Evolutionary conservation across 768 basidiomycete species (phyloP), one percentile per base, ranked within the genome.

Genomic region (Auricularia cornea): DNA sequence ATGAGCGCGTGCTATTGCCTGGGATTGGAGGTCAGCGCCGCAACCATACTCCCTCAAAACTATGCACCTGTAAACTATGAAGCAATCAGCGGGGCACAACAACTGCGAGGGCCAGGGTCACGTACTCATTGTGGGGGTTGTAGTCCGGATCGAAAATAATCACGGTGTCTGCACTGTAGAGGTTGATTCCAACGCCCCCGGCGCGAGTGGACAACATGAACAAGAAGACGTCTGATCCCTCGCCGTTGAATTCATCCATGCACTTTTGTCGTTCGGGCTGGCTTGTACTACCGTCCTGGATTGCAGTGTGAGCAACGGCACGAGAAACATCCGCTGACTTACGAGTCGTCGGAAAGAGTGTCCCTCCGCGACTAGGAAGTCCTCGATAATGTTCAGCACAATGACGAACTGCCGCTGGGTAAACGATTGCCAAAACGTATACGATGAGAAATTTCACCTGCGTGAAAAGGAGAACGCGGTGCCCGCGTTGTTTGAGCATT

Each of bases 101-200:
- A n/a, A n/a, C n/a, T n/a, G n/a, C n/a, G n/a, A n/a, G n/a, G n/a
- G n/a, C n/a, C n/a, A n/a, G n/a, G n/a, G n/a, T n/a, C 59, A 73
- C 81, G 30, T 57, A 88, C 89, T 57, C 54, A 81, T 90, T 90
- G 75, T 97, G 94, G n/a, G 96, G 96, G 70, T 99, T 99, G 74
- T 94, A 99, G 77, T 99, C 97, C 0, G 94, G 94, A 71, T 99
- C 96, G 68, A 88, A 92, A 62, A 94, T 87, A 52, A 94, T 89
- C 31, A 95, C 94, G 0, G 94, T 96, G 72, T 98, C 96, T 23
- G 96, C 95, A 8, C 87, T 90, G 78, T 89, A 83, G 32, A 93
- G 83, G 72, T 98, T 98, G 48, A 79, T 90, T 60, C 92, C 92
- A 61, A 93, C 91, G 61, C 94, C 95, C 18, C 96, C 95, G 48